Evolutionary conservation across 495 filamentous ascomycete species (phyloP).

Genomic region (Hyaloscypha variabilis): DNA sequence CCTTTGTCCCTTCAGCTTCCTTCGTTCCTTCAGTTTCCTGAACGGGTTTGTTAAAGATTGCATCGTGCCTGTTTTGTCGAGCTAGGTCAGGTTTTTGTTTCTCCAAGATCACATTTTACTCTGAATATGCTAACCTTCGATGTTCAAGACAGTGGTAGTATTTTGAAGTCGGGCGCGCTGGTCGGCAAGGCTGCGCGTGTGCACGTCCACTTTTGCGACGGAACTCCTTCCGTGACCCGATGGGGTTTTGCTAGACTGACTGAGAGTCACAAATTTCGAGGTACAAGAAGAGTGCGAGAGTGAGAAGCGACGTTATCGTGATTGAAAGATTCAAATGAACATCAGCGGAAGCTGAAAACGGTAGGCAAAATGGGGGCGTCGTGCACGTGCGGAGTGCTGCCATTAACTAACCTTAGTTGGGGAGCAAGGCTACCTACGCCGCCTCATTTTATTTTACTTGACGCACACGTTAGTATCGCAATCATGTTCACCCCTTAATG

Average conservation of each 20-base stretch:
- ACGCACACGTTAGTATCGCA: neutral
- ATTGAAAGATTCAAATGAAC: neutral
- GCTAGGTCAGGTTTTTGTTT: neutral
- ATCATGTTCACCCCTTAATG: neutral
- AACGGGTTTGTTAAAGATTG: neutral
- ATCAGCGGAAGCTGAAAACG: neutral
- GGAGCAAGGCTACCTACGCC: neutral
- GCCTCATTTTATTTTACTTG: neutral
- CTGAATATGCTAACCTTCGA: neutral
- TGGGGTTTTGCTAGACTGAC: neutral
- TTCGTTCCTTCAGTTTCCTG: neutral
- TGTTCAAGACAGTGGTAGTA: neutral
- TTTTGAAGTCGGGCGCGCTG: neutral
- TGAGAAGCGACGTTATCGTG: neutral
- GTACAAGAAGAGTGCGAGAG: neutral
- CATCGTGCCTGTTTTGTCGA: neutral
- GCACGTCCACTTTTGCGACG: neutral
- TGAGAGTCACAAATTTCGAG: neutral
- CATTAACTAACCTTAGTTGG: no score
- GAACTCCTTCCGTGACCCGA: neutral
- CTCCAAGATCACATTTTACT: neutral
- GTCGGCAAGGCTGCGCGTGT: neutral
- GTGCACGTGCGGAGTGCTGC: neutral
- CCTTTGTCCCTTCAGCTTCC: neutral
- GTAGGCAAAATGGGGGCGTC: neutral